phyloP scores from a whole-genome alignment of 2,329 filamentous ascomycete species.

The Stagonosporopsis vannaccii region DNA sequence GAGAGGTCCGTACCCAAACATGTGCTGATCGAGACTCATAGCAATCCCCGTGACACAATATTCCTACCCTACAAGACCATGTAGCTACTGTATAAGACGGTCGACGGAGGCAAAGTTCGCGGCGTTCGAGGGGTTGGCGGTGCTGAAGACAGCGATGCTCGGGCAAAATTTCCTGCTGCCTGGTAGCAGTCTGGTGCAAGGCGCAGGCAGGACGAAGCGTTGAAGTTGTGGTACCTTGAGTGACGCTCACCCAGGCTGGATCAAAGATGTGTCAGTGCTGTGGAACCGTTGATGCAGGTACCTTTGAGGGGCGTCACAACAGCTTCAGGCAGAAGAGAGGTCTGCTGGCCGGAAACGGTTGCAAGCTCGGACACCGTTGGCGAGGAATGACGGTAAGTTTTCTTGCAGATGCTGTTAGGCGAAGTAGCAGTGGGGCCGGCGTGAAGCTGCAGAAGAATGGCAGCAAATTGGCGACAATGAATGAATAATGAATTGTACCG shows the following conservation, averaged over 20 bases:
- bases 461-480: constrained; percentile 35
- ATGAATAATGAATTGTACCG: constrained; percentile 42
- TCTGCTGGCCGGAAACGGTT: constrained; percentile 30
- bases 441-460: constrained; percentile 40
- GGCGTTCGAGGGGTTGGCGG: constrained; percentile 26
- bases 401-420: constrained; percentile 38
- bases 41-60: constrained; percentile 42
- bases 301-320: constrained; percentile 35
- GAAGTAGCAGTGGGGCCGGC: constrained; percentile 40
- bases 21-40: constrained; percentile 53
- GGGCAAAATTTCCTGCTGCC: constrained; percentile 29
- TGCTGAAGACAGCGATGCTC: constrained; percentile 30
- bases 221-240: constrained; percentile 40
- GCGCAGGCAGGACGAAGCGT: constrained; percentile 32
- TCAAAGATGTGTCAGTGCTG: constrained; percentile 35
- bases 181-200: constrained; percentile 27
- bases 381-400: constrained; percentile 33
- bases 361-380: constrained; percentile 26
- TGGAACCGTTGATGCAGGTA: constrained; percentile 46
- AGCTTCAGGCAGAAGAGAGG: constrained; percentile 28
- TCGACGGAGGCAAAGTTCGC: constrained; percentile 23
- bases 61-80: constrained; percentile 40
- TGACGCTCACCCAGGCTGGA: constrained; percentile 33
- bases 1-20: constrained; percentile 49
- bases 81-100: constrained; percentile 33